Base-by-base conservation (phyloP, 441 rosid species). In the Euphorbia celastroides region DNA sequence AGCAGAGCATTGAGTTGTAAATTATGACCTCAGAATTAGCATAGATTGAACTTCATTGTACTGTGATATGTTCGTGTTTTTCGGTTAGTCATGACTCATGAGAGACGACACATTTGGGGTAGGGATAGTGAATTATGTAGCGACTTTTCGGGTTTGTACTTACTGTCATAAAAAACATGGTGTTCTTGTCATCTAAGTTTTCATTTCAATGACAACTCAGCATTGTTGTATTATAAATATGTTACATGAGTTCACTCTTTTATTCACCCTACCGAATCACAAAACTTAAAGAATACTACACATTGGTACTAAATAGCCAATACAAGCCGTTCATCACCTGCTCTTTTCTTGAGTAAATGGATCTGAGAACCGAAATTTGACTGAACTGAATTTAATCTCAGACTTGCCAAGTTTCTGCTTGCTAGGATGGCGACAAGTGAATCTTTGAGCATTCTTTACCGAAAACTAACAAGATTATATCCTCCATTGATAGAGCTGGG, bases 1-100 rank as follows among this genome's bases (percentile, higher is more conserved):
- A 69, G 46, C 69, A 67, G 28, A 41, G 63, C 55, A 52, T 60
- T 76, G 66, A 69, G 74, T 57, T 84, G 86, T 79, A 81, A 80
- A 74, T 80, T 62, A 70, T 78, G 78, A 72, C 58, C 70, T 69
- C 74, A 76, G 70, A 76, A 32, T 74, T 44, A 74, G n/a, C 68
- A 56, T 72, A 74, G 73, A 68, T 70, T 74, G 65, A 52, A 69
- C 66, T 44, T n/a, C 26, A 16, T 50, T 56, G 7, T 68, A 14
- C 23, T 59, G 54, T 36, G 54, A 26, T 56, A 30, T 38, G 22
- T 14, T 2, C 50, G 13, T 38, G 44, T 38, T 38, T 38, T 38
- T 44, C n/a, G 50, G 13, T 1, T n/a, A n/a, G n/a, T n/a, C n/a
- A n/a, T n/a, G n/a, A n/a, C n/a, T n/a, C n/a, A 5, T 44, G 16